Base-by-base conservation (phyloP, 2,329 filamentous ascomycete species). In the Apiospora saccharicola region DNA sequence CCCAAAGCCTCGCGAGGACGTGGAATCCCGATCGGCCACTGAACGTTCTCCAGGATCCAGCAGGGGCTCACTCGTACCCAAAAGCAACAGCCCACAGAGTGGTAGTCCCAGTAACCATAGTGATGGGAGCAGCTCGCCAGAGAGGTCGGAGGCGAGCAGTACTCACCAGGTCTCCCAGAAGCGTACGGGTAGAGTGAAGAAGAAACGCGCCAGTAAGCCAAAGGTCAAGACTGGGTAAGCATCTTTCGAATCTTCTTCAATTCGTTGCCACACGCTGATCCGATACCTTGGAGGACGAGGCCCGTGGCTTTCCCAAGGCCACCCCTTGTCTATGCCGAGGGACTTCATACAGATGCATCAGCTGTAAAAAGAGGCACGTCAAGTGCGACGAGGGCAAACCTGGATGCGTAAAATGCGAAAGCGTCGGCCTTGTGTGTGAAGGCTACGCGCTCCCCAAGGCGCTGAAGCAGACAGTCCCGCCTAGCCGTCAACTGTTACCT, bases 351-450 rank as follows among this genome's bases (percentile, higher is more conserved):
- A 70, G 76, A 49, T 77, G 76, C 70, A 77, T 77, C 51, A 77
- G 73, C 71, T 78, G 77, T 49, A 78, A 78, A 70, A 77, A 71
- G 72, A 74, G 77, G 75, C 77, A 78, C 75, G 75, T 78, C 1
- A 78, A 78, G 76, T 78, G 77, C 67, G 80, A 80, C 70, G 80
- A 81, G 71, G 74, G 73, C 41, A 80, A 79, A 70, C 78, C 79
- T 1, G 73, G 74, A 10, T 81, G 80, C 70, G 70, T 70, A n/a
- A 76, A 78, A 67, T 81, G 80, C 70, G 75, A 80, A 43, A 77
- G 78, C 37, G 75, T 79, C 43, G 76, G 78, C 64, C 75, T 79
- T 34, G 75, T 76, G 68, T 81, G 79, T 70, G 79, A 80, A 49
- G 79, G 79, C n/a, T 81, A 81, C 69, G 73, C 75, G 46, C 73